Conservation (phyloP, 495 filamentous ascomycete genomes). For the Talaromyces stipitatus region DNA sequence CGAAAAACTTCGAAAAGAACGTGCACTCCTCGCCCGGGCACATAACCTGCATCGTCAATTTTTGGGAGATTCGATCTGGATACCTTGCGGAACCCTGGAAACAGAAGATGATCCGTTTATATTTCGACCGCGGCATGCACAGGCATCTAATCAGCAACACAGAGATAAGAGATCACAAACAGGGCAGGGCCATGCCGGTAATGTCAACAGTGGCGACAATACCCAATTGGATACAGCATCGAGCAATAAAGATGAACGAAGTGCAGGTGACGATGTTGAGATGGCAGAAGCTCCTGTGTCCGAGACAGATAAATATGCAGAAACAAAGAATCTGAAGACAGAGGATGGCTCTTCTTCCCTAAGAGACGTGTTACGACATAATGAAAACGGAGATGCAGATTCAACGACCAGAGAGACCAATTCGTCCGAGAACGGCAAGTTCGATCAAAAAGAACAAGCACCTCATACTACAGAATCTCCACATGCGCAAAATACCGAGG, state of each 20-base stretch:
- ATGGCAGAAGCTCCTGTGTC: constrained; percentile 32
- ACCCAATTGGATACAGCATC: background rate
- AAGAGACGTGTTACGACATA: constrained; percentile 30
- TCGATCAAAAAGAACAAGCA: background rate
- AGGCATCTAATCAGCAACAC: constrained; percentile 8
- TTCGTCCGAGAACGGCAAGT: background rate
- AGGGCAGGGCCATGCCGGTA: background rate
- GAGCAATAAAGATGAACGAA: background rate
- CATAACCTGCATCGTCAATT: constrained; percentile 72
- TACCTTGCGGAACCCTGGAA: constrained; percentile 54
- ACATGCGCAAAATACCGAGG: background rate
- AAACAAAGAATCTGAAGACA: constrained; percentile 24
- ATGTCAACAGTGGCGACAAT: background rate
- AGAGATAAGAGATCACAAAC: background rate
- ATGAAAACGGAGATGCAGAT: constrained; percentile 10
- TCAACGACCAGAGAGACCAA: constrained; percentile 9
- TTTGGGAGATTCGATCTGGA: constrained; percentile 73
- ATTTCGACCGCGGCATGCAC: constrained; percentile 25
- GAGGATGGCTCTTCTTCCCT: constrained; percentile 34
- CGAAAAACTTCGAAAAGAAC: constrained; percentile 70
- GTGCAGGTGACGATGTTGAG: constrained; percentile 28
- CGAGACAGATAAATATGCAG: constrained; percentile 9
- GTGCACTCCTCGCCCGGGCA: constrained; percentile 62
- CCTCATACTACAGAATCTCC: background rate
- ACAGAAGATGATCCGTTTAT: constrained; percentile 29